Evolutionary conservation across 495 filamentous ascomycete species (phyloP).

Genomic region (Lentithecium fluviatile): DNA sequence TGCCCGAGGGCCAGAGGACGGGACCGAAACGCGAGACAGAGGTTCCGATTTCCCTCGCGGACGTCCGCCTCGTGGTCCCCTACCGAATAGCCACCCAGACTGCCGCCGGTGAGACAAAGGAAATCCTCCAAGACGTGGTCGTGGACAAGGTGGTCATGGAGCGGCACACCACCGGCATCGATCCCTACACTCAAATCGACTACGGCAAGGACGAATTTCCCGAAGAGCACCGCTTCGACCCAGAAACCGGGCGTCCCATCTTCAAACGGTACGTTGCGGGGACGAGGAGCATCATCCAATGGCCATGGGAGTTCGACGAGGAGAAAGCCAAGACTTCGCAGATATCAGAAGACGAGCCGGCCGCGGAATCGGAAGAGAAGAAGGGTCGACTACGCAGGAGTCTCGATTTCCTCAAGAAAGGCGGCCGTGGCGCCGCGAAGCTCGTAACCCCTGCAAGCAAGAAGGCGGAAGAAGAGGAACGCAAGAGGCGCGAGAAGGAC

Average conservation of each 20-base stretch:
- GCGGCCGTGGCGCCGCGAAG: no score
- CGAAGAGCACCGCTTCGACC: slow-evolving; percentile 39
- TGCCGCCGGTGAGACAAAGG: slow-evolving; percentile 49
- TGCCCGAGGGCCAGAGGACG: neutral
- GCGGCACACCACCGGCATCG: slow-evolving; percentile 45
- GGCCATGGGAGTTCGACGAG: slow-evolving; percentile 6
- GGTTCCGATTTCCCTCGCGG: neutral
- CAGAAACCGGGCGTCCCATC: slow-evolving; percentile 44
- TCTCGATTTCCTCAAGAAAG: no score
- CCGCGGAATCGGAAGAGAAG: neutral
- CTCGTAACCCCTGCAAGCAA: neutral
- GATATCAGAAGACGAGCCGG: neutral
- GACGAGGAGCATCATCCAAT: slow-evolving; percentile 50
- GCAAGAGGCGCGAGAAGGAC: neutral
- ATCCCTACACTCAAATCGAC: slow-evolving; percentile 3
- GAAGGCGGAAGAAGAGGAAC: neutral
- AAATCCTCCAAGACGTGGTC: slow-evolving; percentile 15
- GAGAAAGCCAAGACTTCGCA: neutral
- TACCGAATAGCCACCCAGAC: neutral
- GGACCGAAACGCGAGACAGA: neutral
- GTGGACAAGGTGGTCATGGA: slow-evolving; percentile 65
- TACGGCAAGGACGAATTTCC: neutral
- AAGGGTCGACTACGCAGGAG: no score
- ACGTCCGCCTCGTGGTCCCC: slow-evolving; percentile 22
- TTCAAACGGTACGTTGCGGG: slow-evolving; percentile 59